Evolutionary conservation across 768 basidiomycete species (phyloP).

Genomic region (Lactifluus volemus): DNA sequence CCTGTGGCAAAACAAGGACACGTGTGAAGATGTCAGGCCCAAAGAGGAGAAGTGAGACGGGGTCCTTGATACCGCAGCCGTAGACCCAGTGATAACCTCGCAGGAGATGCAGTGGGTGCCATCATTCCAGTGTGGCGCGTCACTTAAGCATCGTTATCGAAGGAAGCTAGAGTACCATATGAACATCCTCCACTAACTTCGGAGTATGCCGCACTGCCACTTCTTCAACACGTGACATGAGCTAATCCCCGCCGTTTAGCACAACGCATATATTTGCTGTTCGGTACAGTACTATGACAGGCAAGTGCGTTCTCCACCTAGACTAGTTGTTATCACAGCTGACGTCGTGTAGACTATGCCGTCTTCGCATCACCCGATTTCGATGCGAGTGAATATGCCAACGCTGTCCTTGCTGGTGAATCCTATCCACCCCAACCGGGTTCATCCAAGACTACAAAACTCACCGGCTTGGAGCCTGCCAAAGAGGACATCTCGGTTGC

Average conservation of each 20-base stretch:
- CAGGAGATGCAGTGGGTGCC: not conserved
- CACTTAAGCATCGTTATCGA: no score
- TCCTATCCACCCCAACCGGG: constrained; percentile 46
- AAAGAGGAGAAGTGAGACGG: not conserved
- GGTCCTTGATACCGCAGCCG: not conserved
- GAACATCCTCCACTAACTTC: no score
- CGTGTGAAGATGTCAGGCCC: not conserved
- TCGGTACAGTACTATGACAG: constrained; percentile 10
- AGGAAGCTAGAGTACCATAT: no score
- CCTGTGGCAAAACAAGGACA: not conserved
- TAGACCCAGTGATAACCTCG: not conserved
- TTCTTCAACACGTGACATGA: no score
- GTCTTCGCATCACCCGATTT: constrained; percentile 70
- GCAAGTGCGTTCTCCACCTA: constrained; percentile 13
- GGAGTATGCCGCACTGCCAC: no score
- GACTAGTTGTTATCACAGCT: not conserved
- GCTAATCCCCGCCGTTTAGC: no score
- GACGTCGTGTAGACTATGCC: constrained; percentile 47
- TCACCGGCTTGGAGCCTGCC: constrained; percentile 41
- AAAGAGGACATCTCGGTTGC: constrained; percentile 88
- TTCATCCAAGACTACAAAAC: constrained; percentile 25
- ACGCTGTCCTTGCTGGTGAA: constrained; percentile 80
- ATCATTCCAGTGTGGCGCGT: not conserved
- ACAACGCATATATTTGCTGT: no score
- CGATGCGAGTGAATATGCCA: constrained; percentile 85